These are phyloP conservation scores for Alloteropsis semialata DNA, from an alignment of 176 grass and related monocot species.

Conservation along the genomic window DNA sequence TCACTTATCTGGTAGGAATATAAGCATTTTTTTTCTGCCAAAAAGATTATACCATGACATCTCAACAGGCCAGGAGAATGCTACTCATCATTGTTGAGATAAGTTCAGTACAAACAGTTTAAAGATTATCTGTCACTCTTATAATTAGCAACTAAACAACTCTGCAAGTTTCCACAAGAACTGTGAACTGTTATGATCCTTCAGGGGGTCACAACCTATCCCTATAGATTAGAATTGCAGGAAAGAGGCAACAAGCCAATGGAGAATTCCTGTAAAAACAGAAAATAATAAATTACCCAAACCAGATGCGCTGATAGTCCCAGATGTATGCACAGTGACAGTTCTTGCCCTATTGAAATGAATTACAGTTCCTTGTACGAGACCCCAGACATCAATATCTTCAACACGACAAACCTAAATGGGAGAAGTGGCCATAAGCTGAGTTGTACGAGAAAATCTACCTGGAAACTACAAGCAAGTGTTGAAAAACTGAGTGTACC, in stretches of 20 bases:
- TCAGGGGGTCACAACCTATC: neutral
- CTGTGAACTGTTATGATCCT: neutral
- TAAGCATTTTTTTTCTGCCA: neutral
- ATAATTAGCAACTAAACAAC: constrained; percentile 7
- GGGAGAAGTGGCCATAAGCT: neutral
- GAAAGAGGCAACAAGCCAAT: constrained; percentile 4
- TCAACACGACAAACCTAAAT: constrained; percentile 96
- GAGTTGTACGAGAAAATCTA: neutral
- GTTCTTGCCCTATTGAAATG: constrained; percentile 95
- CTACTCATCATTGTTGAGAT: neutral
- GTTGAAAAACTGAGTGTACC: constrained; percentile 39
- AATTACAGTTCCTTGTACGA: constrained; percentile 87
- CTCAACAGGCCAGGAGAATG: neutral
- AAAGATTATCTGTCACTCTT: neutral
- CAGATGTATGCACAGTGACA: constrained; percentile 73
- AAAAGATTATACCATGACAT: neutral
- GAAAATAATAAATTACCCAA: constrained; percentile 55
- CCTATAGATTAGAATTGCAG: neutral
- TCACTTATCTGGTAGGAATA: neutral
- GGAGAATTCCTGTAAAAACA: constrained; percentile 10
- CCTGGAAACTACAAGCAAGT: neutral
- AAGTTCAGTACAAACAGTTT: neutral
- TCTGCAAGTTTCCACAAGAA: neutral
- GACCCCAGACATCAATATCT: constrained; percentile 95
- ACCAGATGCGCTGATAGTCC: constrained; percentile 80